Percentiles rank a stretch among this genome's conserved stretches.
Evolutionary conservation across 116 monocot species (phyloP).

Genomic region (Cymodocea nodosa): DNA sequence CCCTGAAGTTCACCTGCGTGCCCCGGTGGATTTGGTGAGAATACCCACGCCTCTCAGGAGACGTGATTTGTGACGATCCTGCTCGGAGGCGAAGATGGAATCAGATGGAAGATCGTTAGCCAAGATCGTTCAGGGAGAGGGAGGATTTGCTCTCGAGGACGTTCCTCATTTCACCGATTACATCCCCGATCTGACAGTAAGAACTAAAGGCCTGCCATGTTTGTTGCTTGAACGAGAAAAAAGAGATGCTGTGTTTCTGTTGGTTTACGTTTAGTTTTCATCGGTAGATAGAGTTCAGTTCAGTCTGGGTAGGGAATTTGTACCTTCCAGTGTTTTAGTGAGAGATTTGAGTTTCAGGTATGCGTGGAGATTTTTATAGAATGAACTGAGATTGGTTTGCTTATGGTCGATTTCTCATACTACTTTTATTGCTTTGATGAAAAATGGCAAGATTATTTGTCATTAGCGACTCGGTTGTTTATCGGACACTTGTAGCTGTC

Average conservation of each 20-base stretch:
- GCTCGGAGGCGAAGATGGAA: neutral
- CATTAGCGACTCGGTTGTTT: too few species aligned
- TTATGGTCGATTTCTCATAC: too few species aligned
- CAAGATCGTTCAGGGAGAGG: slow-evolving; percentile 46
- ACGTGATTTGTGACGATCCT: neutral
- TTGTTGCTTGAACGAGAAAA: too few species aligned
- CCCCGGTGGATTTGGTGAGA: neutral
- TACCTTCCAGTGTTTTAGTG: neutral
- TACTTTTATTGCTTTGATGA: too few species aligned
- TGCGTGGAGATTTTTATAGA: too few species aligned
- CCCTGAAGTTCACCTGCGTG: neutral
- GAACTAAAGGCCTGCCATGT: too few species aligned
- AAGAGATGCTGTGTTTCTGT: too few species aligned
- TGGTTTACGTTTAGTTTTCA: neutral
- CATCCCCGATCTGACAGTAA: slow-evolving; percentile 41
- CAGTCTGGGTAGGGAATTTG: too few species aligned
- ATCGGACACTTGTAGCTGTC: too few species aligned
- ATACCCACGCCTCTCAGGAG: neutral
- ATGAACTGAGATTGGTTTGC: too few species aligned
- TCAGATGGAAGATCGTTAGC: slow-evolving; percentile 4
- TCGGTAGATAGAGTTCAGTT: neutral
- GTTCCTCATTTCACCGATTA: slow-evolving; percentile 72
- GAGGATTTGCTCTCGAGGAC: slow-evolving; percentile 60
- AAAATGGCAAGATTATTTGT: too few species aligned
- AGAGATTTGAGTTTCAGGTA: too few species aligned